Evolutionary conservation across 331 rosid genomes (phyloP), one percentile per base, ranked within the genome.

Genomic region (Malus hybrid): DNA sequence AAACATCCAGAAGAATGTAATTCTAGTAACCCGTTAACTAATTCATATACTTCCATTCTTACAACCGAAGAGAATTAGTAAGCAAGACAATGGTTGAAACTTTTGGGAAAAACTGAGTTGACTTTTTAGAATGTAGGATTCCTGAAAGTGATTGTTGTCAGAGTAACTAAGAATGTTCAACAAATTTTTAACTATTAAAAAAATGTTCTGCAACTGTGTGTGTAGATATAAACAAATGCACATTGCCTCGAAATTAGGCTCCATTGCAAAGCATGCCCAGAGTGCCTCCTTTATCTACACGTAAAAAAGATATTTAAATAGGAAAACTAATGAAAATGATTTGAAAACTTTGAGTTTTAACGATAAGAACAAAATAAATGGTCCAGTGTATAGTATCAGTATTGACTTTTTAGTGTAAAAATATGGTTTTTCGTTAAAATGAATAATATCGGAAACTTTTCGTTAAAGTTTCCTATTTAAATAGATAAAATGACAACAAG

Each of bases 231-330:
- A 50, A 65, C 46, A 75, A 33, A 59, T 57, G 69, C 31, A 86
- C 96, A 90, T 88, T 78, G 99, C 97, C 84, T 88, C 99, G 72
- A 67, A 75, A 85, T 85, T 67, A 73, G 99, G 99, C 80, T 71
- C 86, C 90, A 94, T 15, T 36, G 99, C 93, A 77, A 90, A 94
- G 86, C 97, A 92, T 55, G 97, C 96, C 97, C 96, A 90, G 39
- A 94, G 93, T 31, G 97, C 97, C 76, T 94, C 97, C 86, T 92
- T 88, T 81, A 83, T 80, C 97, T 93, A 83, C 83, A 78, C 59
- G 71, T 39, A 68, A 80, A 67, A 76, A 79, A 56, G 79, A 74
- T 6, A 69, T 64, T 80, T 71, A 70, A 67, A 69, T 46, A 39
- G 63, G 24, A 24, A 24, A 24, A 24, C 24, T 24, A 24, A 24